A percentile compares a stretch with the other conserved stretches of the same genome.
Conservation (phyloP, 2,329 filamentous ascomycete species). For the Dactylellina haptotyla region DNA sequence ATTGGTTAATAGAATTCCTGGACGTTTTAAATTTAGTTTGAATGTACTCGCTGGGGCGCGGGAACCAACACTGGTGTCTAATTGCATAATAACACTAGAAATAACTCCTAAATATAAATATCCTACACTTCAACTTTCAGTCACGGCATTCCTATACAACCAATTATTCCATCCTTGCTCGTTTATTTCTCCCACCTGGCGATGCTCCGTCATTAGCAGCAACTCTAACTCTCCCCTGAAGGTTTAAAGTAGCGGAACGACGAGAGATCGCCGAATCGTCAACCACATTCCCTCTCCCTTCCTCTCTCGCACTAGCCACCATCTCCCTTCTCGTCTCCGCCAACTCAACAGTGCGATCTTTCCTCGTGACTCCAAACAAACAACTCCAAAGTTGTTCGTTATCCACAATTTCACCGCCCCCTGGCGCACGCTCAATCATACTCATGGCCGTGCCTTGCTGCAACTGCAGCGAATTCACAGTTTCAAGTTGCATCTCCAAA, state of each 20-base stretch:
- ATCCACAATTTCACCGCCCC: conserved; percentile 81
- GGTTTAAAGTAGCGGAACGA: conserved; percentile 6
- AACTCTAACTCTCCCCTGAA: conserved; percentile 12
- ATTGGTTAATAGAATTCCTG: too few species aligned
- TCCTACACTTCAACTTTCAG: neutral
- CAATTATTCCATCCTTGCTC: neutral
- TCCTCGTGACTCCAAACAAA: conserved; percentile 73
- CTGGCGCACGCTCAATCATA: conserved; percentile 75
- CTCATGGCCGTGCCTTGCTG: conserved; percentile 74
- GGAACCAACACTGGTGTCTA: too few species aligned
- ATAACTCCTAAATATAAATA: too few species aligned
- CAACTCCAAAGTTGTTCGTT: conserved; percentile 87
- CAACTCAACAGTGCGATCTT: conserved; percentile 40
- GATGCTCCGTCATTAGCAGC: neutral
- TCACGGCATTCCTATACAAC: neutral
- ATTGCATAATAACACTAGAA: too few species aligned
- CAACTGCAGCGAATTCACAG: conserved; percentile 84
- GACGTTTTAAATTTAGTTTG: too few species aligned
- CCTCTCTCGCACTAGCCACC: conserved; percentile 65
- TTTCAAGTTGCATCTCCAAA: conserved; percentile 75
- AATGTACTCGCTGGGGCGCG: too few species aligned
- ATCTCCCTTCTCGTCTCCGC: conserved; percentile 61
- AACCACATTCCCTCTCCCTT: conserved; percentile 57
- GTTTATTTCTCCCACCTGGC: neutral
- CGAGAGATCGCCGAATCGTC: conserved; percentile 15